A percentile compares a stretch with the other conserved stretches of the same genome.
Evolutionary conservation across 2,329 filamentous ascomycete genomes (phyloP).

Genomic region (Didymella keratinophila): DNA sequence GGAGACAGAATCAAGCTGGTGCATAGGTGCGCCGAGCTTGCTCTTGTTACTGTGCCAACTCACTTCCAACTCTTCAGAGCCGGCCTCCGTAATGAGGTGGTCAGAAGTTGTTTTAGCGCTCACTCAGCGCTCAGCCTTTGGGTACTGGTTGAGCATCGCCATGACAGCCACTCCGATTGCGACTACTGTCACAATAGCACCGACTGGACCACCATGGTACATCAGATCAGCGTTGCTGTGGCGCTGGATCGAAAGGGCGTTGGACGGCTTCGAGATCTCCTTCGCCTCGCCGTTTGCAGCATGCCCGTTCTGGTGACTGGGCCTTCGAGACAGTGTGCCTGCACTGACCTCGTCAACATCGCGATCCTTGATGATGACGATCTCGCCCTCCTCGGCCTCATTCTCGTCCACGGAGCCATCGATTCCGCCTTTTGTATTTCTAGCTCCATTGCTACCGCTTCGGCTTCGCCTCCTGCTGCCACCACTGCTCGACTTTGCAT

Average conservation of each 20-base stretch:
- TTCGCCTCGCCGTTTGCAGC: conserved; percentile 33
- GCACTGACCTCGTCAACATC: conserved; percentile 38
- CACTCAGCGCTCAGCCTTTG: conserved; percentile 55
- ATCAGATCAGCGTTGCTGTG: conserved; percentile 41
- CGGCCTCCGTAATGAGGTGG: conserved; percentile 10
- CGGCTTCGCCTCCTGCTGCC: conserved; percentile 39
- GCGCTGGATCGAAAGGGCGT: conserved; percentile 37
- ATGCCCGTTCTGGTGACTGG: conserved; percentile 43
- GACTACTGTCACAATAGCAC: conserved; percentile 51
- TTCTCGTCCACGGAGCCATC: conserved; percentile 33
- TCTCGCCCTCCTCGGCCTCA: conserved; percentile 46
- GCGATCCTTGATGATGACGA: conserved; percentile 47
- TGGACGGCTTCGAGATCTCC: conserved; percentile 32
- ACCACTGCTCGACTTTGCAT: conserved; percentile 55
- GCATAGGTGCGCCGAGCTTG: neutral
- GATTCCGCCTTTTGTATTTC: conserved; percentile 16
- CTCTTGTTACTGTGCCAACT: neutral
- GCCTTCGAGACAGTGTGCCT: conserved; percentile 27
- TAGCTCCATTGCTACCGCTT: conserved; percentile 31
- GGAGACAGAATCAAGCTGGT: neutral
- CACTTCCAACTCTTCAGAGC: conserved; percentile 13
- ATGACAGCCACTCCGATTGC: conserved; percentile 52
- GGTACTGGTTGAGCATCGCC: conserved; percentile 54
- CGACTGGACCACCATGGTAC: conserved; percentile 49
- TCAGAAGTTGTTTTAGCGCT: conserved; percentile 3